Evolutionary conservation across 257 asterid species (phyloP).

Genomic region (Mentha longifolia): DNA sequence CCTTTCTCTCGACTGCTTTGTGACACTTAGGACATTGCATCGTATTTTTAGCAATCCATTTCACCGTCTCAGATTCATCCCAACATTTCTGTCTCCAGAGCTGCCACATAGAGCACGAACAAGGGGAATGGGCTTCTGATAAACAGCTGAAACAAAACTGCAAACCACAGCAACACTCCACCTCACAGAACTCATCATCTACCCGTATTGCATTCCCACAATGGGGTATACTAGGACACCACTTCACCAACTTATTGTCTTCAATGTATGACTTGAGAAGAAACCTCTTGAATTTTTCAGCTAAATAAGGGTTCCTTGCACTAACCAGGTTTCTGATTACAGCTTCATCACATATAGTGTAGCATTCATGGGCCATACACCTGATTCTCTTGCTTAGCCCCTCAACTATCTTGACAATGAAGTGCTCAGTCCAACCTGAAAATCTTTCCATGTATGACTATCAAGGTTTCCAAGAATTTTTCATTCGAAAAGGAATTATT

Average conservation of each 20-base stretch:
- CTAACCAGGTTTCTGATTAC: constrained; percentile 67
- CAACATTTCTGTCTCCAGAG: constrained; percentile 93
- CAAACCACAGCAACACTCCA: constrained; percentile 93
- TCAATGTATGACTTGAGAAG: constrained; percentile 97
- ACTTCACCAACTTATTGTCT: constrained; percentile 93
- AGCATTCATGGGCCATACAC: constrained; percentile 96
- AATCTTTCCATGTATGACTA: too few species aligned
- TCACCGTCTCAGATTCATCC: constrained; percentile 93
- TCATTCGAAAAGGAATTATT: too few species aligned
- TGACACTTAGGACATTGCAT: constrained; percentile 95
- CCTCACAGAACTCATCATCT: constrained; percentile 90
- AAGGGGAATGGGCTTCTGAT: constrained; percentile 96
- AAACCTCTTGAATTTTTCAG: constrained; percentile 86
- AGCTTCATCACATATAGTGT: constrained; percentile 85
- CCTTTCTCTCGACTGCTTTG: constrained; percentile 95
- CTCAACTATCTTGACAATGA: constrained; percentile 88
- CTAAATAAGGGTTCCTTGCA: constrained; percentile 66
- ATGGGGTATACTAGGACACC: constrained; percentile 97
- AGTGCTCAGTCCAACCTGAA: constrained; percentile 98
- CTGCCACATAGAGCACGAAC: constrained; percentile 94
- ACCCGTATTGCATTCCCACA: constrained; percentile 97
- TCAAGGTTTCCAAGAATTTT: too few species aligned
- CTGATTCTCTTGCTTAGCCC: constrained; percentile 97
- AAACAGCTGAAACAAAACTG: constrained; percentile 95
- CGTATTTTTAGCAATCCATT: constrained; percentile 88